Conservation (phyloP, 176 grass and related monocot species). For the Juncus effusus region DNA sequence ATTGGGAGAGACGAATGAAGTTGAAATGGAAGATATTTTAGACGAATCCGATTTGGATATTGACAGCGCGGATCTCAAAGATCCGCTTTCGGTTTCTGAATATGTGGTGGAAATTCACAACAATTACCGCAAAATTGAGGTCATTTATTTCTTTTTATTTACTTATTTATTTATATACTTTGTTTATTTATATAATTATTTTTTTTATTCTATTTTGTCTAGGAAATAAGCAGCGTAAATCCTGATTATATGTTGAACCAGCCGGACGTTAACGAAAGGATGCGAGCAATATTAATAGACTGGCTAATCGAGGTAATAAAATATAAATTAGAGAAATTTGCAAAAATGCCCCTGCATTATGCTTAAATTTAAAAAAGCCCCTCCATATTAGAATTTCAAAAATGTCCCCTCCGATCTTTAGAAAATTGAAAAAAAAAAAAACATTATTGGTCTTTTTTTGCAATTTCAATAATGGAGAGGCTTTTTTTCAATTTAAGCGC, state of each 20-base stretch:
- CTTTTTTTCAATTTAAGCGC: no score
- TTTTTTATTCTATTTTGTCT: constrained; percentile 21
- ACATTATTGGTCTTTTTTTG: no score
- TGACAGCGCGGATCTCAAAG: constrained; percentile 41
- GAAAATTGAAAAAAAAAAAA: no score
- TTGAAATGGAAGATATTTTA: constrained; percentile 44
- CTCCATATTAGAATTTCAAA: no score
- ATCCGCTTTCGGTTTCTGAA: constrained; percentile 59
- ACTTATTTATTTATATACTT: no score
- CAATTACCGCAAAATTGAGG: constrained; percentile 71
- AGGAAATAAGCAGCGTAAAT: constrained; percentile 50
- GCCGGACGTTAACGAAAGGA: constrained; percentile 81
- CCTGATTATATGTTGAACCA: constrained; percentile 78
- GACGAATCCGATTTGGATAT: constrained; percentile 47
- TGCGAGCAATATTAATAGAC: constrained; percentile 85
- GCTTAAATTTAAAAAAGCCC: no score
- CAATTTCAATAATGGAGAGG: no score
- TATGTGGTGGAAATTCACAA: constrained; percentile 74
- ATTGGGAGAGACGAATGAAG: constrained; percentile 30
- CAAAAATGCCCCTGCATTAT: background rate
- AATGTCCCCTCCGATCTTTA: no score
- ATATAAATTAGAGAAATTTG: background rate
- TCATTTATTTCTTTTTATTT: constrained; percentile 26
- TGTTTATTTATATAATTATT: constrained; percentile 7
- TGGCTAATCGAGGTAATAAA: constrained; percentile 83